Percentiles rank a stretch among this genome's conserved stretches.
Conservation (phyloP, 1,139 yeast genomes). For the Debaryomycetaceae sp. region DNA sequence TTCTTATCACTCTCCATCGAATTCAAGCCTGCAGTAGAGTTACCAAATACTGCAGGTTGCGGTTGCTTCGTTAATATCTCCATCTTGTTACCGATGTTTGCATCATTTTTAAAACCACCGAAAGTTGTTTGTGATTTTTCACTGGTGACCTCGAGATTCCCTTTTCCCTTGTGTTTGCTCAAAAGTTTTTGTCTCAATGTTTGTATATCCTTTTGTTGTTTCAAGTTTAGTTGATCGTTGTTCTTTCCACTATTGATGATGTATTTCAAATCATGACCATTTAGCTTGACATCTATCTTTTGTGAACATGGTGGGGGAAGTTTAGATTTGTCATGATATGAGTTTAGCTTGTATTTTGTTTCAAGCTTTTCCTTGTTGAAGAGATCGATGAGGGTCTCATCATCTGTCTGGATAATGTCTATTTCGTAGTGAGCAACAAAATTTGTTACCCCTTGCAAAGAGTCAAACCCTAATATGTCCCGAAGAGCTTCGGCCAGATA, state of each 20-base stretch:
- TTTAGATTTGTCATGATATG: slow-evolving; percentile 45
- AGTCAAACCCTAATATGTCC: slow-evolving; percentile 64
- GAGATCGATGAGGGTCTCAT: slow-evolving; percentile 49
- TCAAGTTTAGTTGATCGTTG: slow-evolving; percentile 22
- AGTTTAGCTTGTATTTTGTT: slow-evolving; percentile 39
- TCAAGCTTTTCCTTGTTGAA: slow-evolving; percentile 48
- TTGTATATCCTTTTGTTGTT: slow-evolving; percentile 1
- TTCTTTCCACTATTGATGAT: slow-evolving; percentile 40
- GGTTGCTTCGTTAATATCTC: not conserved
- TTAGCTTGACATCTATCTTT: slow-evolving; percentile 50
- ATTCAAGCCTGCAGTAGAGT: not conserved
- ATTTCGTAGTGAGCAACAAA: slow-evolving; percentile 69
- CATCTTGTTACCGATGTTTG: not conserved
- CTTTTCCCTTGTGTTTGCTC: not conserved
- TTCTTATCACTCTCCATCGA: not conserved
- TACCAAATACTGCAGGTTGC: not conserved
- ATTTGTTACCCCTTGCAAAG: slow-evolving; percentile 44
- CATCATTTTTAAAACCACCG: not conserved
- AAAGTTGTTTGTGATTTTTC: not conserved
- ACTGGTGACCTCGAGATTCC: not conserved
- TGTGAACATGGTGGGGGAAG: slow-evolving; percentile 55
- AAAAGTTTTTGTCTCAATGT: not conserved
- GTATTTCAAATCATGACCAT: slow-evolving; percentile 22
- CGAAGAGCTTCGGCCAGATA: slow-evolving; percentile 48
- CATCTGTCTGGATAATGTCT: slow-evolving; percentile 37